Conservation (phyloP, 495 filamentous ascomycete genomes). For the Paragyromitra xinjiangensis region DNA sequence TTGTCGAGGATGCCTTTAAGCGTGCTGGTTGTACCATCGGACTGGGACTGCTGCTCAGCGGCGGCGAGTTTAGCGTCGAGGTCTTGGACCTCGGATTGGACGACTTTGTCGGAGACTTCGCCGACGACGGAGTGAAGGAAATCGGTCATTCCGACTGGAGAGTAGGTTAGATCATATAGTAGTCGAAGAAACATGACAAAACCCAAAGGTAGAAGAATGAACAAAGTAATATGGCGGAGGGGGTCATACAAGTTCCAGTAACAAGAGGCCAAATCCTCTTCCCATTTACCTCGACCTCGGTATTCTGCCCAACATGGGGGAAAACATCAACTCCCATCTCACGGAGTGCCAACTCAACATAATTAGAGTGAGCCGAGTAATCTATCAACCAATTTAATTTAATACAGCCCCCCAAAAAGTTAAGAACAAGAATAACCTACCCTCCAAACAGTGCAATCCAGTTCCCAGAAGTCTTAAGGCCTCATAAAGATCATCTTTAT, state of each 20-base stretch:
- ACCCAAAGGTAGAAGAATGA: not conserved
- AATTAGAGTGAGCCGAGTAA: constrained; percentile 89
- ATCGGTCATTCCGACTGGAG: constrained; percentile 51
- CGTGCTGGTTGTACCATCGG: constrained; percentile 67
- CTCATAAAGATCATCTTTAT: constrained; percentile 80
- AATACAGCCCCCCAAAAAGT: not conserved
- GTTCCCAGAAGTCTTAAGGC: constrained; percentile 84
- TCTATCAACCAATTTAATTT: constrained; percentile 60
- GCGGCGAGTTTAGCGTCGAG: constrained; percentile 77
- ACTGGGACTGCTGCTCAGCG: constrained; percentile 67
- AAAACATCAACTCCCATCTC: constrained; percentile 83
- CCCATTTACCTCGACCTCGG: constrained; percentile 72
- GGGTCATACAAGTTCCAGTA: constrained; percentile 73
- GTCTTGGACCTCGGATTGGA: constrained; percentile 82
- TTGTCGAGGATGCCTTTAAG: constrained; percentile 79
- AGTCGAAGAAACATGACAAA: not conserved
- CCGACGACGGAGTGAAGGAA: constrained; percentile 85
- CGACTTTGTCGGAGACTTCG: constrained; percentile 85
- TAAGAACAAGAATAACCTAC: constrained; percentile 52
- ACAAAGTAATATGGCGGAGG: not conserved
- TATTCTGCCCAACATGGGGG: constrained; percentile 80
- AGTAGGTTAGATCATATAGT: constrained; percentile 57
- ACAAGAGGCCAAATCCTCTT: constrained; percentile 79
- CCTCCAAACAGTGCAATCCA: constrained; percentile 83
- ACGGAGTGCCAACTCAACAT: constrained; percentile 80